Evolutionary conservation across 495 filamentous ascomycete genomes (phyloP).

Genomic region (Acidiella bohemica): DNA sequence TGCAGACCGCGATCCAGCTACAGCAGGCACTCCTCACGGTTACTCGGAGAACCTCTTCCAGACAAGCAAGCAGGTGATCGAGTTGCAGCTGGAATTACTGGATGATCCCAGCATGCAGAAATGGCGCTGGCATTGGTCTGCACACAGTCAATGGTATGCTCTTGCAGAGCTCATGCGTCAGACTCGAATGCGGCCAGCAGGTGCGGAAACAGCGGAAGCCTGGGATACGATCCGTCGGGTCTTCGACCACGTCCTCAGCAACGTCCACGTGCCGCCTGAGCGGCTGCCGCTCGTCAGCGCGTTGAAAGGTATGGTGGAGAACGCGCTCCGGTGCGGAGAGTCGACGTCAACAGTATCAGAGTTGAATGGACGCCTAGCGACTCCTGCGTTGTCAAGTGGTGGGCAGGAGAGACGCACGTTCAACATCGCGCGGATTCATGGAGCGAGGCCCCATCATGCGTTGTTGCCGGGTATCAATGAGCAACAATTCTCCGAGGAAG

Average conservation of each 20-base stretch:
- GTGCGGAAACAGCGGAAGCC: not conserved
- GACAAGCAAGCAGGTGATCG: not conserved
- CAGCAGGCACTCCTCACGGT: not conserved
- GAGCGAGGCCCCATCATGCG: not conserved
- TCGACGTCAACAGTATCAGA: too few species aligned
- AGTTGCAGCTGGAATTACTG: slow-evolving; percentile 4
- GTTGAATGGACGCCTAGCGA: not conserved
- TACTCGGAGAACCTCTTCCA: slow-evolving; percentile 2
- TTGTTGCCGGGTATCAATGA: not conserved
- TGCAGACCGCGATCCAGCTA: not conserved
- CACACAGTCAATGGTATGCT: slow-evolving; percentile 6
- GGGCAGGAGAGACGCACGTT: not conserved
- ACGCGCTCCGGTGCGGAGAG: not conserved
- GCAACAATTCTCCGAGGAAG: too few species aligned
- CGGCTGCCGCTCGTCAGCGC: not conserved
- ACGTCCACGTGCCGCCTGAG: not conserved
- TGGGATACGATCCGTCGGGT: not conserved
- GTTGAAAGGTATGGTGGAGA: not conserved
- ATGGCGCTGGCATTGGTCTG: slow-evolving; percentile 9
- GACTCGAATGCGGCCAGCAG: not conserved
- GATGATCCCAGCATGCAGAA: slow-evolving; percentile 1
- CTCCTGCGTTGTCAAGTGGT: not conserved
- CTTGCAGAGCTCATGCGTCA: slow-evolving; percentile 1
- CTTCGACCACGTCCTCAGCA: slow-evolving; percentile 2
- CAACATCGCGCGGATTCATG: not conserved